Evolutionary conservation across 176 grass and related monocot genomes (phyloP), one percentile per base, ranked within the genome.

Genomic region (Tillandsia leiboldiana): DNA sequence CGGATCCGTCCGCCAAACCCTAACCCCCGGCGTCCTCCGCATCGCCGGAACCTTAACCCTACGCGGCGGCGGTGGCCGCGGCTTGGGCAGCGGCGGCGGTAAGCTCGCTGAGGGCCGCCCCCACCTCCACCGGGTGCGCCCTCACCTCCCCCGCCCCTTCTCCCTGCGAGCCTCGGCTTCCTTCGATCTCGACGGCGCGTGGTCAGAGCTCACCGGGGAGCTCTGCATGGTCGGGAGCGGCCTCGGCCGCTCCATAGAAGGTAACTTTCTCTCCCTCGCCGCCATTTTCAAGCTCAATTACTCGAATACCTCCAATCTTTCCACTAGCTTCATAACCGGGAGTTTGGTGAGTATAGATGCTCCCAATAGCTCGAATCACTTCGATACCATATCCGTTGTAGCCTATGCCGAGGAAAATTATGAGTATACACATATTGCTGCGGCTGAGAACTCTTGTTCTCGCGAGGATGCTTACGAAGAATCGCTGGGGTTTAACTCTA

Each of bases 181-280:
- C 71, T 87, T 96, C 70, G 74, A 82, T 51, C 81, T 96, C 48
- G 74, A 73, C 18, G 92, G 92, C 2, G 91, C 80, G 76, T 96
- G 87, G 88, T 91, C 86, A 6, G 26, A 62, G 66, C 24, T 63
- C 54, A 66, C 75, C 2, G 92, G 86, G 10, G 75, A 83, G 29
- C 86, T 96, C 72, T 96, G 92, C 81, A 85, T 83, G 92, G 86
- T 96, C 14, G 92, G 92, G 14, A 76, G 68, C 1, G 88, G 88
- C 49, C 70, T 79, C 14, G 76, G 85, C 9, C 82, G 74, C n/a
- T n/a, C 74, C 1, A 48, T 28, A 8, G 67, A 87, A 51, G 80
- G 81, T 58, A 53, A 22, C n/a, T 29, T 73, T 27, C 82, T 88
- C 9, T 11, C 22, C 0, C 65, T 87, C 73, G 63, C 82, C 72